Base-by-base conservation (phyloP, 345 rosid genomes). In the Eucalyptus melliodora region DNA sequence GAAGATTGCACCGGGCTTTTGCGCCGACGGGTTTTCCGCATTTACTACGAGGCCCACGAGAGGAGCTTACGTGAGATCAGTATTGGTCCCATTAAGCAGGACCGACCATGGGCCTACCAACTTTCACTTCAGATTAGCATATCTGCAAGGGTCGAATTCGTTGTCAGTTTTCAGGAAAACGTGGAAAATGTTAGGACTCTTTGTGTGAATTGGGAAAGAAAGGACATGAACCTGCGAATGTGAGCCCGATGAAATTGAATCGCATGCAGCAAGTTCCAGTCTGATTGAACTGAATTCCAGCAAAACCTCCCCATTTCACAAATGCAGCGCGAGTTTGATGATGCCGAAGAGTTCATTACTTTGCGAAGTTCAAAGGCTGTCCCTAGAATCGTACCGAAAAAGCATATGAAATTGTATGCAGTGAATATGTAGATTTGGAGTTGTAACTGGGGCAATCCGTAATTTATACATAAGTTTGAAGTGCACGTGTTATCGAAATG, bases 401-500 rank as follows among this genome's bases (percentile, higher is more conserved):
- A 19, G 8, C 11, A 12, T 6, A 10, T 19, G 45, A 19, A 77
- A 37, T 21, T 77, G 27, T 23, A 2, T 3, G 27, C 1, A 5
- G 7, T 44, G 7, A 72, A 37, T 10, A 2, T 72, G 8, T 37
- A 72, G 45, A 72, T 72, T 6, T 2, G 5, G 15, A 77, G 2
- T 40, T 11, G 13, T 77, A 11, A 11, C 11, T 1, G 1, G 45
- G 27, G 15, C 23, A 24, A 77, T 77, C 47, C 7, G 3, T 4
- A 5, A 6, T 24, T 23, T 11, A 77, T 21, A 6, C 26, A 4
- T 21, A 10, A 8, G 5, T 72, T 72, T 37, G 82, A 37, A 72
- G 3, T 3, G 3, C 47, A 37, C 11, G 3, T 6, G 27, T 6
- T 40, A 77, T 21, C 2, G 1, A 1, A 23, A 5, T 77, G 85